Conservation (phyloP, 2,329 filamentous ascomycete genomes). For the Aspergillus novoparasiticus region DNA sequence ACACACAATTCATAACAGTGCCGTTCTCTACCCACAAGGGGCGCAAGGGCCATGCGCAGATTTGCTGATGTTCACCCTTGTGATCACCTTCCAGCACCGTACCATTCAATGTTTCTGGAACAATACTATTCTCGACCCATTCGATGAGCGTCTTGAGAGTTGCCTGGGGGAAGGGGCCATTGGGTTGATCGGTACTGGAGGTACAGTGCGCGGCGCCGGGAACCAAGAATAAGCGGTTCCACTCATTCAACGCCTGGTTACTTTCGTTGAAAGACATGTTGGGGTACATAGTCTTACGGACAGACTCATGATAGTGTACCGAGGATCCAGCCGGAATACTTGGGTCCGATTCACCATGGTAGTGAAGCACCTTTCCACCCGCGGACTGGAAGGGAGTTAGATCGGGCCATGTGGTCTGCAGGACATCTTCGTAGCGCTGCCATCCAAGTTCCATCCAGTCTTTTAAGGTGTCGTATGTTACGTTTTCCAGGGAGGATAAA, state of each 20-base stretch:
- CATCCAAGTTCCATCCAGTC: constrained; percentile 56
- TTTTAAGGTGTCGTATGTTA: constrained; percentile 61
- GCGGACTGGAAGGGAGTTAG: constrained; percentile 52
- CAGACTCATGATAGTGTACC: constrained; percentile 58
- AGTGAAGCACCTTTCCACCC: constrained; percentile 61
- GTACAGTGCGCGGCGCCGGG: constrained; percentile 58
- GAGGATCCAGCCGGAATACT: constrained; percentile 57
- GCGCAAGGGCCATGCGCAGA: constrained; percentile 38
- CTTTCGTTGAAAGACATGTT: constrained; percentile 41
- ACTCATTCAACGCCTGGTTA: constrained; percentile 50
- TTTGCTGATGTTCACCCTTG: constrained; percentile 34
- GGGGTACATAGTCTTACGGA: constrained; percentile 55
- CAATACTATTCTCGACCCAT: constrained; percentile 55
- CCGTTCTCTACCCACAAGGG: constrained; percentile 30
- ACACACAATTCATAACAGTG: constrained; percentile 13
- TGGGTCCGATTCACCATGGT: constrained; percentile 60
- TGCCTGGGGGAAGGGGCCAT: constrained; percentile 47
- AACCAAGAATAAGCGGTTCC: constrained; percentile 59
- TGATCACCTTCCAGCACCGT: constrained; percentile 36
- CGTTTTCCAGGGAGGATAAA: constrained; percentile 46
- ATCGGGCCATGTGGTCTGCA: constrained; percentile 59
- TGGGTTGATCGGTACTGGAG: constrained; percentile 48
- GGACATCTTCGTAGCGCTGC: constrained; percentile 52
- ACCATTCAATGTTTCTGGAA: constrained; percentile 49
- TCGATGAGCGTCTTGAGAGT: constrained; percentile 52